Evolutionary conservation across 2,329 filamentous ascomycete species (phyloP), one percentile per base, ranked within the genome.

Genomic region (Alternaria brassicicola): DNA sequence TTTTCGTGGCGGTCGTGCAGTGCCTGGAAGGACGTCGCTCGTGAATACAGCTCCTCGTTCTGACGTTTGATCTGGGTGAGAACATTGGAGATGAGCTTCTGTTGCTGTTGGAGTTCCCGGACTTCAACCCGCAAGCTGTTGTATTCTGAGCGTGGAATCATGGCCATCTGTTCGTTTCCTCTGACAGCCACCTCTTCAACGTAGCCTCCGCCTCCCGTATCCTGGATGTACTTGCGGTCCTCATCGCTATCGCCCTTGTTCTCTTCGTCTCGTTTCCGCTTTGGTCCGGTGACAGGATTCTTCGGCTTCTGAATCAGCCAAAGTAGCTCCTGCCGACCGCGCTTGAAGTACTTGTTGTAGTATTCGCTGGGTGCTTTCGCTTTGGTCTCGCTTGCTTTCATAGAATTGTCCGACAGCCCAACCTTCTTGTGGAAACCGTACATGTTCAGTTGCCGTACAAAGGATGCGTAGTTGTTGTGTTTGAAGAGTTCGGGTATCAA

Each of bases 351-450:
- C 9, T 92, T 92, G 76, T 99, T 97, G 67, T 91, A 93, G 77
- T 99, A 99, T 82, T 98, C 95, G 84, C 93, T 98, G 0, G 95
- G 95, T 57, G 93, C 97, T 81, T 99, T 99, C 75, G 94, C 94
- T 77, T 97, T 97, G 61, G 93, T 89, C 80, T 98, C 95, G 74
- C 93, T 97, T 6, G 96, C 93, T 66, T 95, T 91, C 90, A 99
- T 96, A 0, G 93, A 97, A 74, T 97, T 97, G 78, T 99, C 95
- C 4, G 93, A 97, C 17, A 99, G 84, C n/a, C 83, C 82, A 19
- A 84, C 80, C 35, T 82, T 81, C 64, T 84, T 84, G 73, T 84
- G 82, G 58, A 85, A 84, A 38, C 82, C 81, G 64, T 85, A 85
- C 81, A 84, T 83, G 60, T 83, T 83, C 53, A 91, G 78, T 66